A percentile compares a stretch with the other conserved stretches of the same genome.
phyloP scores from a whole-genome alignment of 2,329 filamentous ascomycete genomes.

The Talaromyces pinophilus region DNA sequence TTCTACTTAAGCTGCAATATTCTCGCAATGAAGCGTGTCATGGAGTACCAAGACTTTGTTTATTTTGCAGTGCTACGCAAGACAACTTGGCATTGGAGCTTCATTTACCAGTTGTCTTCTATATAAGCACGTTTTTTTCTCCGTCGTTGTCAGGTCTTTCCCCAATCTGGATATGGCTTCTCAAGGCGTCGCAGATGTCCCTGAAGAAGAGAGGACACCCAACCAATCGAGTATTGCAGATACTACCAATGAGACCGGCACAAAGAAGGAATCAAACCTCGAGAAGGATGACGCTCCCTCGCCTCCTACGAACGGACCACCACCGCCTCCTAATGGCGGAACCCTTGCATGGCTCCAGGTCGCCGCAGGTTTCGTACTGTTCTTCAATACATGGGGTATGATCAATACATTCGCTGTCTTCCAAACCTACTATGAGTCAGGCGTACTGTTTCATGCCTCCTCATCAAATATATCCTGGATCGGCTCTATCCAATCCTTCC shows the following conservation, averaged over 20 bases:
- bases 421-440: constrained; percentile 51
- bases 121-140: not conserved
- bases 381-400: constrained; percentile 40
- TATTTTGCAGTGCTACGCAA: not conserved
- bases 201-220: not conserved
- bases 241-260: not conserved
- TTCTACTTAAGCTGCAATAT: not conserved
- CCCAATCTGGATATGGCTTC: not conserved
- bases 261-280: not conserved
- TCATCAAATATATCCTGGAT: constrained; percentile 53
- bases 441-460: constrained; percentile 36
- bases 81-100: not conserved
- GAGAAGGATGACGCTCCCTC: not conserved
- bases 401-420: constrained; percentile 53
- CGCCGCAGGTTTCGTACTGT: constrained; percentile 33
- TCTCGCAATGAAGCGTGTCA: not conserved
- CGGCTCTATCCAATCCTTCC: constrained; percentile 52
- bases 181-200: not conserved
- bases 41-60: not conserved
- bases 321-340: constrained; percentile 35
- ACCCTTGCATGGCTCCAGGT: constrained; percentile 37
- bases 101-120: not conserved
- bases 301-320: constrained; percentile 3
- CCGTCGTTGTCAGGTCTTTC: not conserved
- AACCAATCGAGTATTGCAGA: not conserved